These are phyloP conservation scores for Vaccinium darrowii DNA, from an alignment of 148 eudicot species.

Conservation along the genomic window DNA sequence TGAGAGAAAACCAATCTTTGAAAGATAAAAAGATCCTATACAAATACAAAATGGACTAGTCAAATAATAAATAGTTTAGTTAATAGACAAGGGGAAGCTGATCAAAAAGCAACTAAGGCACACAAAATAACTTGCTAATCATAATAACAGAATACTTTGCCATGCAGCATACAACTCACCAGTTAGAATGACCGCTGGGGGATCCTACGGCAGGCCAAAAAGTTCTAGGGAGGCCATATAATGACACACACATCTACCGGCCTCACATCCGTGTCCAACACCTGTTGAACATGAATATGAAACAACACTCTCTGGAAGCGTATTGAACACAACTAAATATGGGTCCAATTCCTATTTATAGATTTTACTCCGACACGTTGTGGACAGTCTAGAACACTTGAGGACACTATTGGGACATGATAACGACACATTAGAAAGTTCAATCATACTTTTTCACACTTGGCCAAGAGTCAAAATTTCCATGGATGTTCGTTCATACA, in stretches of 20 bases:
- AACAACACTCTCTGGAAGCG: background rate
- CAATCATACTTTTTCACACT: background rate
- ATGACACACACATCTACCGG: background rate
- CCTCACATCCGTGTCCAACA: background rate
- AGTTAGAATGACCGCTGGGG: background rate
- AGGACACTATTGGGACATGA: background rate
- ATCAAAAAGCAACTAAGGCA: background rate
- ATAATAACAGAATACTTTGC: background rate
- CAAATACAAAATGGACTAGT: background rate
- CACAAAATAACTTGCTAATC: background rate
- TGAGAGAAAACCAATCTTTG: constrained; percentile 7
- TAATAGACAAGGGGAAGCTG: background rate
- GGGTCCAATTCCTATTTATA: background rate
- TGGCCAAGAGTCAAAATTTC: background rate
- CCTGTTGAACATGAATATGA: background rate
- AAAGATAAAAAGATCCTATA: background rate
- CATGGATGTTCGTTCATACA: background rate
- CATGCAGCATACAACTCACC: background rate
- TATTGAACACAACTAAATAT: background rate
- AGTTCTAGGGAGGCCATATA: background rate
- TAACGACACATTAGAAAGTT: background rate
- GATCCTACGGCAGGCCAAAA: background rate
- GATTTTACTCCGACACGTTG: background rate
- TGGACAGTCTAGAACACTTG: background rate
- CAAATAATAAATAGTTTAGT: background rate